Conservation (phyloP, 116 monocot species). For the Phalaenopsis hybrid region DNA sequence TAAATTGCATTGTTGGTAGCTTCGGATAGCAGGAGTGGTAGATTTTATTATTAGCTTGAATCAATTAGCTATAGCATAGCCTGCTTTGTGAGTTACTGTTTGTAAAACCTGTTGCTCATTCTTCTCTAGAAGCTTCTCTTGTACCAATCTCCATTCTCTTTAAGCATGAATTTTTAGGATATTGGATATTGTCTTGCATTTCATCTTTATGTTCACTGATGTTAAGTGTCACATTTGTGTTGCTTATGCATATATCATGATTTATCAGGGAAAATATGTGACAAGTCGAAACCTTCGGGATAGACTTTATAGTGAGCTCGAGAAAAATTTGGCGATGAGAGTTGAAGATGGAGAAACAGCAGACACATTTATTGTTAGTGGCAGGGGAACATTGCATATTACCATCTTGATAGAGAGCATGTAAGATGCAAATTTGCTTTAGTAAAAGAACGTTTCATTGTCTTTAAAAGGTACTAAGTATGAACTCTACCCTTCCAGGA, state of each 20-base stretch:
- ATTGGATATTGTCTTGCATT: not conserved
- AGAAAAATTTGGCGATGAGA: too few species aligned
- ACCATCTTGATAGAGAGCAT: too few species aligned
- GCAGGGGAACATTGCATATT: too few species aligned
- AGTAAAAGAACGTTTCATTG: too few species aligned
- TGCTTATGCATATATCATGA: not conserved
- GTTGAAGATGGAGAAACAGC: too few species aligned
- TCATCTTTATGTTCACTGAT: not conserved
- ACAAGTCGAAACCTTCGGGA: too few species aligned
- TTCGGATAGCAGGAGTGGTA: not conserved
- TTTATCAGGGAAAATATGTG: conserved; percentile 77
- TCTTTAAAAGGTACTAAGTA: conserved; percentile 9
- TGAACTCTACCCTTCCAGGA: conserved; percentile 33
- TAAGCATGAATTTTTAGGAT: not conserved
- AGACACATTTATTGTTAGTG: too few species aligned
- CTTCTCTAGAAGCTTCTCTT: not conserved
- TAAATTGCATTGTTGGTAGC: not conserved
- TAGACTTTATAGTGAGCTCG: too few species aligned
- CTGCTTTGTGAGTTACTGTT: not conserved
- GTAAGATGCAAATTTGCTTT: too few species aligned
- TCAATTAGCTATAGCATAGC: not conserved
- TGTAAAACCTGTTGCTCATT: not conserved
- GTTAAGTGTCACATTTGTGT: not conserved
- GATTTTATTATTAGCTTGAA: not conserved
- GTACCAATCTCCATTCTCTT: not conserved